A percentile compares a stretch with the other conserved stretches of the same genome.
phyloP scores from a whole-genome alignment of 345 rosid genomes.

The Lagerstroemia speciosa region DNA sequence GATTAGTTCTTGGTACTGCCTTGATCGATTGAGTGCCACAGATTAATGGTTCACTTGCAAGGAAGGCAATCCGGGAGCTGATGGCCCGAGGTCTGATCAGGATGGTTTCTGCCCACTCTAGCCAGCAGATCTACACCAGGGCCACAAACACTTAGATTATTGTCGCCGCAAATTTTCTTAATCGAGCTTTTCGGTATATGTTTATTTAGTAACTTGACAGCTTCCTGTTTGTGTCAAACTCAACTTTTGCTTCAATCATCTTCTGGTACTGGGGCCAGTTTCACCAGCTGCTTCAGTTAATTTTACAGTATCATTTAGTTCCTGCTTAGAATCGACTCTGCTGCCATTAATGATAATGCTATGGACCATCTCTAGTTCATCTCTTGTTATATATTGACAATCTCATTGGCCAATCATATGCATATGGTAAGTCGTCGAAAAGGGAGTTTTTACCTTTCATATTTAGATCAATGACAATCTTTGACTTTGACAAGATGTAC shows the following conservation, averaged over 20 bases:
- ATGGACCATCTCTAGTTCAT: not conserved
- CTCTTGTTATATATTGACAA: too few species aligned
- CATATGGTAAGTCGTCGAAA: too few species aligned
- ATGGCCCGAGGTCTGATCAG: slow-evolving; percentile 25
- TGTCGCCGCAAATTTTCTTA: not conserved
- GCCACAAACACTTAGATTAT: slow-evolving; percentile 23
- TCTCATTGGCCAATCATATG: too few species aligned
- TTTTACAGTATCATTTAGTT: not conserved
- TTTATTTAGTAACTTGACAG: not conserved
- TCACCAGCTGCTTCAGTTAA: not conserved
- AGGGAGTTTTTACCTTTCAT: too few species aligned
- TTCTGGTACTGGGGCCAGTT: not conserved
- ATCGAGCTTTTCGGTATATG: not conserved
- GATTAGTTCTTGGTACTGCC: too few species aligned
- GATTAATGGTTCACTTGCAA: slow-evolving; percentile 12
- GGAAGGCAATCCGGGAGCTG: slow-evolving; percentile 20
- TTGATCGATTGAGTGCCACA: not conserved
- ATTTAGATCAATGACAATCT: too few species aligned
- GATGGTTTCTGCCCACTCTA: slow-evolving; percentile 28
- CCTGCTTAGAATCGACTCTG: not conserved
- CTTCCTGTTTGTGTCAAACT: not conserved
- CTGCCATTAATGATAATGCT: not conserved
- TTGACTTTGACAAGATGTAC: too few species aligned
- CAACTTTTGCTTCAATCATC: not conserved
- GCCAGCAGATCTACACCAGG: slow-evolving; percentile 34